Evolutionary conservation across 108 stramenopile genomes (phyloP), one percentile per base, ranked within the genome.

Genomic region (Chaetoceros tenuissimus): DNA sequence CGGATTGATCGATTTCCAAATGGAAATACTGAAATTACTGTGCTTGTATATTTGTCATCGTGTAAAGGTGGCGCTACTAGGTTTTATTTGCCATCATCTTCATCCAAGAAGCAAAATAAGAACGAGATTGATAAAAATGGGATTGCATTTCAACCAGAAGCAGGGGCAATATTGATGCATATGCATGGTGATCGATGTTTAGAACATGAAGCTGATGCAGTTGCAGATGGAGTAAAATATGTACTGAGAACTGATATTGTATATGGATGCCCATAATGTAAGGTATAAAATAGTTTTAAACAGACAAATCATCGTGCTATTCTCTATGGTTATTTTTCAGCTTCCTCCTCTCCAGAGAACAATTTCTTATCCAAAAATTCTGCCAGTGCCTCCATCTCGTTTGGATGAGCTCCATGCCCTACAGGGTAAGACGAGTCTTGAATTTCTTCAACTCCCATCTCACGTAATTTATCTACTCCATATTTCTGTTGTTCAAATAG

Each of bases 121-220:
- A n/a, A n/a, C n/a, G 40, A 43, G 20, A 27, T 44, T 2, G 34
- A 23, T 23, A 53, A 46, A 21, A 46, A 54, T 8, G 55, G 67
- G 13, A 54, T 82, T 61, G 80, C 85, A 0, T 86, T 81, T 58
- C 48, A 61, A 17, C 94, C 94, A 16, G 46, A 70, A 31, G 64
- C 59, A 28, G 92, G 94, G 1, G 59, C 86, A 7, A 78, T 83
- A 28, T 52, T 95, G 25, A 27, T 95, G 48, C 94, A 95, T 60
- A 71, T 90, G 2, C 94, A 95, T 53, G 94, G 94, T 7, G 82
- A 78, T 50, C 75, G 69, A 23, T 95, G 94, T 59, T 59, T 95
- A 31, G 78, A 84, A 46, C 94, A 95, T 59, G 89, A 92, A 60
- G 94, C 87, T n/a, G 89, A 92, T 16, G 67, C 68, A 3, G 94